Evolutionary conservation across 768 basidiomycete genomes (phyloP), one percentile per base, ranked within the genome.

Genomic region (Rhizopogon vulgaris): DNA sequence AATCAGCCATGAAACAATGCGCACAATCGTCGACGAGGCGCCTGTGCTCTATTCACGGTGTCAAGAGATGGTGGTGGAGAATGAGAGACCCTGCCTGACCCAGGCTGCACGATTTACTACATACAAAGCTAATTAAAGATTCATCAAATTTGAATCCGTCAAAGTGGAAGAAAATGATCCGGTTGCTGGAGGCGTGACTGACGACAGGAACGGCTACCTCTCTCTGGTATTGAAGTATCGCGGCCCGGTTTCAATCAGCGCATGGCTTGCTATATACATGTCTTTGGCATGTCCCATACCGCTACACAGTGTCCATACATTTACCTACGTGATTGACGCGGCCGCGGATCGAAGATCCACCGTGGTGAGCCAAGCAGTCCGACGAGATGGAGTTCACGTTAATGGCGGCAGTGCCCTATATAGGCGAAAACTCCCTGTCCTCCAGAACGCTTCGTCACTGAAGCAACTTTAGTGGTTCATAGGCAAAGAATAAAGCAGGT

Each of bases 41-140:
- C 38, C 22, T 37, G 18, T 37, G 42, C 15, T 22, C n/a, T n/a
- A n/a, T n/a, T n/a, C n/a, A n/a, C n/a, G n/a, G 27, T 12, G 27
- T 12, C 32, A 34, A 14, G 25, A 27, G 34, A n/a, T 41, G 28
- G 34, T 1, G 7, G 24, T 15, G 12, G 37, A 15, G 36, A 32
- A 15, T 24, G 32, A 40, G 45, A 36, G 45, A 52, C 42, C 22
- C 22, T 22, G 22, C 22, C 22, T 22, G 22, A 1, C 22, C 22
- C 22, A 22, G 3, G n/a, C n/a, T n/a, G n/a, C 22, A 22, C 22
- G 11, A 12, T 45, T 4, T 12, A 34, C 32, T 41, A 22, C 22
- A 22, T 22, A 22, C 22, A 15, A 2, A 22, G 41, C 50, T 52
- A 57, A 65, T 55, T 58, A 60, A 55, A 47, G 34, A 28, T 27